phyloP scores from a whole-genome alignment of 352 stramenopile species.

The Globisporangium rhizosaccharum region DNA sequence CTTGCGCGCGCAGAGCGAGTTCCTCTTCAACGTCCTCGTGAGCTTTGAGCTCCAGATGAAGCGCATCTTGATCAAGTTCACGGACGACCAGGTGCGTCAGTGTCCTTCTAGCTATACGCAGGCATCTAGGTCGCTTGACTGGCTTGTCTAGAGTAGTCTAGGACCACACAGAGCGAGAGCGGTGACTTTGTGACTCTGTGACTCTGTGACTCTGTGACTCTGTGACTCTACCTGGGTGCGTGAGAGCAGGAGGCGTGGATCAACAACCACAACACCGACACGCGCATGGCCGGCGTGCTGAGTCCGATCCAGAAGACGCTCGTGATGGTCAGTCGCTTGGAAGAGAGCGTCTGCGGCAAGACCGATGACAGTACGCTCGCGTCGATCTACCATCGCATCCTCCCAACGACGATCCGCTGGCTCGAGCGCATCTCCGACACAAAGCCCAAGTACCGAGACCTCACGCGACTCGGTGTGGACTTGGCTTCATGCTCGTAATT shows the following conservation, averaged over 20 bases:
- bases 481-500: background rate
- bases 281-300: constrained; percentile 65
- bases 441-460: constrained; percentile 60
- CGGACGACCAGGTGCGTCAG: constrained; percentile 47
- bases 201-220: too few relatives aligned
- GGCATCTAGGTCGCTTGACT: background rate
- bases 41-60: constrained; percentile 81
- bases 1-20: constrained; percentile 46
- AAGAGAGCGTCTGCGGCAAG: constrained; percentile 56
- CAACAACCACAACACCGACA: constrained; percentile 55
- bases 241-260: constrained; percentile 53
- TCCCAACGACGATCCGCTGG: constrained; percentile 61
- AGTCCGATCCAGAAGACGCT: constrained; percentile 63
- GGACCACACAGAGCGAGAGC: too few relatives aligned
- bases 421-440: constrained; percentile 59
- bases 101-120: background rate
- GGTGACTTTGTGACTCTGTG: too few relatives aligned
- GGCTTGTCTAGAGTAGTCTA: too few relatives aligned
- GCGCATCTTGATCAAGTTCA: constrained; percentile 73
- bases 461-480: constrained; percentile 49
- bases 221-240: too few relatives aligned
- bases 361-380: constrained; percentile 48
- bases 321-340: constrained; percentile 53
- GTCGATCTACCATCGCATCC: constrained; percentile 61
- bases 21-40: constrained; percentile 63